A percentile compares a stretch with the other conserved stretches of the same genome.
Conservation (phyloP, 345 rosid genomes). For the Firmiana major region DNA sequence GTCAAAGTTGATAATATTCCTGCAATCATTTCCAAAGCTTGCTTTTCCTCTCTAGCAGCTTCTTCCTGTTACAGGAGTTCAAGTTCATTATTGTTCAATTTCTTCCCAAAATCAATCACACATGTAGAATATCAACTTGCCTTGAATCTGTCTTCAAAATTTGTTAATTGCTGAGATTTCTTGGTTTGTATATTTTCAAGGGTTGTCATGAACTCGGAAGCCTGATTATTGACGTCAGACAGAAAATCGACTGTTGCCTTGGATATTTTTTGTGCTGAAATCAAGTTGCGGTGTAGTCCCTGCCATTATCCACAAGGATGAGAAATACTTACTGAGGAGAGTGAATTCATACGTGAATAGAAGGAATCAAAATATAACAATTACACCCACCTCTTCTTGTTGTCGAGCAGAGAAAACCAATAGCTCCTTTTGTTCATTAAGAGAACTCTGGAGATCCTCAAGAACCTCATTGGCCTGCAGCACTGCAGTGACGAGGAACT, state of each 20-base stretch:
- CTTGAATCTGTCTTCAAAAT: constrained; percentile 61
- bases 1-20: constrained; percentile 58
- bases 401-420: constrained; percentile 53
- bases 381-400: constrained; percentile 56
- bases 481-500: constrained; percentile 55
- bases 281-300: constrained; percentile 56
- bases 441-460: constrained; percentile 47
- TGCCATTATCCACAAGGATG: constrained; percentile 19
- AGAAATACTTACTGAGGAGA: constrained; percentile 9
- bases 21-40: constrained; percentile 61
- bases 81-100: constrained; percentile 8
- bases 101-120: not conserved
- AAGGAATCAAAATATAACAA: constrained; percentile 1
- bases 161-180: constrained; percentile 42
- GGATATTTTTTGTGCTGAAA: constrained; percentile 48
- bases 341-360: too few relatives aligned
- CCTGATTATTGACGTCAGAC: constrained; percentile 54
- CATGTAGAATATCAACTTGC: constrained; percentile 26
- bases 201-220: constrained; percentile 39
- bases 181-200: constrained; percentile 52
- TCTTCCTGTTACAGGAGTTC: constrained; percentile 54
- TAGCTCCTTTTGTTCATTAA: constrained; percentile 58
- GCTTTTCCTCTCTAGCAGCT: constrained; percentile 69
- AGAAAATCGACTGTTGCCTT: constrained; percentile 52
- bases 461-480: constrained; percentile 55